Evolutionary conservation across 2,329 filamentous ascomycete species (phyloP).

Genomic region (Coniochaeta prunicola): DNA sequence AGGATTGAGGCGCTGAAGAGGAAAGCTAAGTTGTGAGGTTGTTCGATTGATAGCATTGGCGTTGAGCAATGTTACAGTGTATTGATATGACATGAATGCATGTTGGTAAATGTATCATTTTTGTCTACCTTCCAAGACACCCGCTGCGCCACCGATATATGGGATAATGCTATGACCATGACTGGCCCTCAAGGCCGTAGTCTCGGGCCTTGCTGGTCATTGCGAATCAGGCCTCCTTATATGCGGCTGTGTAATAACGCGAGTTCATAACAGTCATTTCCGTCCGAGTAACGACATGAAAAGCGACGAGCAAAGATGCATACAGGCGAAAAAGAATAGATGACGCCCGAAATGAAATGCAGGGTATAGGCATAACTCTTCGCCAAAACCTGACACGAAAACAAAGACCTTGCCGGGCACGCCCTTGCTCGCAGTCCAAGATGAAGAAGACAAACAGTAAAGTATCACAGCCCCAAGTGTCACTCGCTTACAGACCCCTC

Average conservation of each 20-base stretch:
- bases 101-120: constrained; percentile 3
- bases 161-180: background rate
- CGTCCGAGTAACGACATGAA: background rate
- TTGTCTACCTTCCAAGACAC: constrained; percentile 5
- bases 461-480: background rate
- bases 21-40: constrained; percentile 28
- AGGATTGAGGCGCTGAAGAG: constrained; percentile 43
- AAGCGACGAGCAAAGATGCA: background rate
- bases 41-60: background rate
- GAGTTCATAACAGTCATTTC: background rate
- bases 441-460: background rate
- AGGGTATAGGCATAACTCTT: background rate
- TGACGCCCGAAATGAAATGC: background rate
- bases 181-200: background rate
- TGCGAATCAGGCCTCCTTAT: background rate
- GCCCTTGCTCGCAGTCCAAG: background rate
- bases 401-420: background rate
- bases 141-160: background rate
- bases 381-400: background rate
- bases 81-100: background rate
- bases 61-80: background rate
- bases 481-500: constrained; percentile 23
- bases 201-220: background rate
- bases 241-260: background rate
- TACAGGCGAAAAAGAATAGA: background rate